These are phyloP conservation scores for Annulohypoxylon bovei DNA, from an alignment of 495 filamentous ascomycete species.

Conservation along the genomic window DNA sequence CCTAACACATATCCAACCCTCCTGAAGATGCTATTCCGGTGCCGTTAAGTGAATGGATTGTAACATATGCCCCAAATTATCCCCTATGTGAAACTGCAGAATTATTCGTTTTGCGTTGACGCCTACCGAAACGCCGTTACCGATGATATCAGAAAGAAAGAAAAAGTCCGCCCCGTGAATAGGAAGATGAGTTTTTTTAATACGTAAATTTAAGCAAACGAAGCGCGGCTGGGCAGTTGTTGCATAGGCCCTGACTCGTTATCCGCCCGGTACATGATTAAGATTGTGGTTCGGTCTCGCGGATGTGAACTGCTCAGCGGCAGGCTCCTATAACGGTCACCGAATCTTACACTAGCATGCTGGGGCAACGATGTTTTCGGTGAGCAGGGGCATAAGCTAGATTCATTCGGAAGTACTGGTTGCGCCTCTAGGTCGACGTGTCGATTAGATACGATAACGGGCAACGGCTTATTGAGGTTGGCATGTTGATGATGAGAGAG, in stretches of 20 bases:
- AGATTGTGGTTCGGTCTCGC: conserved; percentile 32
- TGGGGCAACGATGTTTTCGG: background rate
- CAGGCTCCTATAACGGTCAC: conserved; percentile 6
- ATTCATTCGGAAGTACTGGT: background rate
- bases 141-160: background rate
- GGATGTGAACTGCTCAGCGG: background rate
- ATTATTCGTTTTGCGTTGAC: background rate
- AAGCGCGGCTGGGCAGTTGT: conserved; percentile 3
- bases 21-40: background rate
- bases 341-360: conserved; percentile 6
- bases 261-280: conserved; percentile 35
- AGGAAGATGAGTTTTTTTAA: background rate
- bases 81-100: background rate
- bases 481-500: background rate
- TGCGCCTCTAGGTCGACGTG: background rate
- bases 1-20: background rate
- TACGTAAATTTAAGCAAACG: background rate
- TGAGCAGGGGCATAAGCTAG: background rate
- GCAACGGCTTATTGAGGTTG: conserved; percentile 37
- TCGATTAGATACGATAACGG: conserved; percentile 16
- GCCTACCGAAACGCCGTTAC: conserved; percentile 1
- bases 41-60: conserved; percentile 7
- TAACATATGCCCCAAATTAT: conserved; percentile 1
- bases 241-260: conserved; percentile 6
- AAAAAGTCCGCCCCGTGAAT: background rate